Conservation (phyloP, 140 eudicot genomes). For the Stevia rebaudiana region DNA sequence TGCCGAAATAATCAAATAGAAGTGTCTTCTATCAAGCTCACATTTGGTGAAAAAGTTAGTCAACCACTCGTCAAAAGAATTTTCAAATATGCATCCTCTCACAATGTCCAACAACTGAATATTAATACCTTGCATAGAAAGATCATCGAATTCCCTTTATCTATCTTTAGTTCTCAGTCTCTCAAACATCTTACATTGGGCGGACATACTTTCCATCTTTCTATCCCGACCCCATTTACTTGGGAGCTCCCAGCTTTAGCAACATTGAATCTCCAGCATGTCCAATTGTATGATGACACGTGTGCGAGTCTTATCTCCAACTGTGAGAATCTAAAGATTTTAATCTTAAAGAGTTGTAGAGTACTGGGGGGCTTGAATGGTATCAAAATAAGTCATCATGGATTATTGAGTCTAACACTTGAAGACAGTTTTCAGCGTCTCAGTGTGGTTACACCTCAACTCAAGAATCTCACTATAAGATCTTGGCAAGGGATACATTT, state of each 20-base stretch:
- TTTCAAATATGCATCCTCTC: constrained; percentile 9
- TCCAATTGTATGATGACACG: background rate
- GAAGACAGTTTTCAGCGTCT: too few relatives aligned
- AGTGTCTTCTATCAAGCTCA: background rate
- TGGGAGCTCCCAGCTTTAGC: constrained; percentile 15
- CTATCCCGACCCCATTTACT: background rate
- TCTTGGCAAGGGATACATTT: background rate
- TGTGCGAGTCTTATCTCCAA: background rate
- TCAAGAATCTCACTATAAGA: background rate
- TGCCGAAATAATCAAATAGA: constrained; percentile 1
- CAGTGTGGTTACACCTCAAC: background rate
- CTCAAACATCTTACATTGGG: constrained; percentile 7
- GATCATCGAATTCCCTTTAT: background rate
- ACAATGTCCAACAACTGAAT: constrained; percentile 16
- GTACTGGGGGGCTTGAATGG: background rate
- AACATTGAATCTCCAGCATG: background rate
- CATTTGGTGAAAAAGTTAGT: background rate
- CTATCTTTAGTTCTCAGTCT: background rate
- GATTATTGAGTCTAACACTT: background rate
- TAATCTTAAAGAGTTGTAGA: background rate
- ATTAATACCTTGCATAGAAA: background rate
- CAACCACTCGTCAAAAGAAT: background rate
- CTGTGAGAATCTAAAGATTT: background rate
- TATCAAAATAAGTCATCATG: background rate
- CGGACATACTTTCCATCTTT: background rate